Evolutionary conservation across 371 early-diverging fungal species (phyloP).

Genomic region (Batrachochytrium dendrobatidis): DNA sequence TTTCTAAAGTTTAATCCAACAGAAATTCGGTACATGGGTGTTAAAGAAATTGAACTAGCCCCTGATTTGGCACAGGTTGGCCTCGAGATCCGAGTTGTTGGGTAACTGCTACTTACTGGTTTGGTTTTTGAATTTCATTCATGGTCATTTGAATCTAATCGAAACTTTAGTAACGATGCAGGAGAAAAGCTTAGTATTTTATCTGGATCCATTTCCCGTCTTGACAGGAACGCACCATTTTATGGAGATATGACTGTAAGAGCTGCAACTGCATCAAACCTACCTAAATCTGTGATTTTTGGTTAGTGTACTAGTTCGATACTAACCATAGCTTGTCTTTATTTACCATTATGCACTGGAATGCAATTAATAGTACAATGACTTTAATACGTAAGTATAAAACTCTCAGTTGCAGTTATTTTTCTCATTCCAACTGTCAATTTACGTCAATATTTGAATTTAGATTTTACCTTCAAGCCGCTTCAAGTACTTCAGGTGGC

Average conservation of each 20-base stretch:
- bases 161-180: constrained; percentile 74
- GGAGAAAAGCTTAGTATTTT: constrained; percentile 88
- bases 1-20: constrained; percentile 77
- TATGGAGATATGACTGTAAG: constrained; percentile 23
- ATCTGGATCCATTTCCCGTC: constrained; percentile 78
- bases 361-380: constrained; percentile 35
- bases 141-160: neutral
- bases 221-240: constrained; percentile 75
- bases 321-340: too few species aligned
- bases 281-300: neutral
- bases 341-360: too few species aligned
- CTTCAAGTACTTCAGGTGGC: constrained; percentile 41
- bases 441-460: neutral
- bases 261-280: neutral
- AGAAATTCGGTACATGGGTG: constrained; percentile 72
- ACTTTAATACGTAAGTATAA: constrained; percentile 37
- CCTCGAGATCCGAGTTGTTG: constrained; percentile 86
- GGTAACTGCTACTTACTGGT: constrained; percentile 22
- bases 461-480: constrained; percentile 44
- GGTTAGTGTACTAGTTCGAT: too few species aligned
- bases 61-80: constrained; percentile 84
- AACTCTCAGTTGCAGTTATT: neutral
- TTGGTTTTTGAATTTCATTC: neutral
- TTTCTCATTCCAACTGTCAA: neutral
- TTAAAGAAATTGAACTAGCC: constrained; percentile 66